Conservation (phyloP, 164 flowering plant genomes). For the Paratinospora sagittata region DNA sequence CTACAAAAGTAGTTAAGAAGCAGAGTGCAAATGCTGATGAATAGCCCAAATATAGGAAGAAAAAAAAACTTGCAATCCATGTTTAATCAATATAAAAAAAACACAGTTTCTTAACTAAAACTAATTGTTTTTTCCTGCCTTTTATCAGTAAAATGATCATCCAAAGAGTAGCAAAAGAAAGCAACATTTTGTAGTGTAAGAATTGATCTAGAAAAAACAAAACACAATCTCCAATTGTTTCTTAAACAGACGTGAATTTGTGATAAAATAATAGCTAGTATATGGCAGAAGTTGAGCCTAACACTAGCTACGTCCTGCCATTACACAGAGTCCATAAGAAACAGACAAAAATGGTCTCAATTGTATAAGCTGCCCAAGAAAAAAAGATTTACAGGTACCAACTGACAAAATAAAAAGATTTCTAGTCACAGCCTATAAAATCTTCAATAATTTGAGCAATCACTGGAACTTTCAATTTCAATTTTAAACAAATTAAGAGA, state of each 20-base stretch:
- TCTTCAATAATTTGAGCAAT: too few species aligned
- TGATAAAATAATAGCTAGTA: background rate
- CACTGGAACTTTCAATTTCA: too few species aligned
- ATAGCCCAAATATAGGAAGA: background rate
- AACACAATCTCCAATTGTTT: background rate
- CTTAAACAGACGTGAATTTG: background rate
- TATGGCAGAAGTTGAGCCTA: background rate
- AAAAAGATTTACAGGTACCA: too few species aligned
- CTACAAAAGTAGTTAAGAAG: conserved; percentile 28
- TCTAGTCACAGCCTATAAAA: too few species aligned
- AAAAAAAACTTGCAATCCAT: background rate
- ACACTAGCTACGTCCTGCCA: background rate
- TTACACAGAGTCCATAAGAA: background rate
- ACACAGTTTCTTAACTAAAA: background rate
- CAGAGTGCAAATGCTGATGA: background rate
- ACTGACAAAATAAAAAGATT: too few species aligned
- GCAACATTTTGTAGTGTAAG: background rate
- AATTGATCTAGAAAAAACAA: background rate
- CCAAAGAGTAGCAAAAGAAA: background rate
- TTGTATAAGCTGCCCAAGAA: too few species aligned
- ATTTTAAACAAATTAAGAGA: too few species aligned
- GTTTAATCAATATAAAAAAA: too few species aligned
- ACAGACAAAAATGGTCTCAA: background rate
- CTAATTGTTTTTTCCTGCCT: background rate
- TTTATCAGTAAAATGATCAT: background rate